Percentiles rank a stretch among this genome's conserved stretches.
Evolutionary conservation across 371 early-diverging fungal species (phyloP).

Genomic region (Syncephalastrum monosporum): DNA sequence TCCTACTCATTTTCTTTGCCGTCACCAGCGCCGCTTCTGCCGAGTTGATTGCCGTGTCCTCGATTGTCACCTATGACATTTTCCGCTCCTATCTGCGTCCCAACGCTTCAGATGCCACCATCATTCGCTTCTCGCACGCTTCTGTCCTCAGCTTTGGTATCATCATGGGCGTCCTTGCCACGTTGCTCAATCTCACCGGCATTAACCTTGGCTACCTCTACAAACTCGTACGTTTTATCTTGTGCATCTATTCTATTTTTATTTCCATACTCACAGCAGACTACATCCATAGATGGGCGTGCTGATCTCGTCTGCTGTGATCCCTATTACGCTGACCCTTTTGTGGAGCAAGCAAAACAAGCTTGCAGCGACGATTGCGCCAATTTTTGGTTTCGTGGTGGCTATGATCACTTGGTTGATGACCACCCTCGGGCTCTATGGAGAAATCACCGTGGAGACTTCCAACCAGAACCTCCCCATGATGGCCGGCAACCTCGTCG

Average conservation of each 20-base stretch:
- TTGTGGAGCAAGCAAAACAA: constrained; percentile 65
- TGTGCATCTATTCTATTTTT: too few relatives aligned
- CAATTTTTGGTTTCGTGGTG: constrained; percentile 50
- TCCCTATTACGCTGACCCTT: constrained; percentile 62
- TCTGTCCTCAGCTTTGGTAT: constrained; percentile 60
- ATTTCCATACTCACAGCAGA: neutral
- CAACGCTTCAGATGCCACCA: constrained; percentile 53
- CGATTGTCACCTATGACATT: constrained; percentile 68
- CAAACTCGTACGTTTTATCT: constrained; percentile 26
- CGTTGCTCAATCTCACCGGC: constrained; percentile 58
- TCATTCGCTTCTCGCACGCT: constrained; percentile 59
- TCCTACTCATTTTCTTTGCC: constrained; percentile 71
- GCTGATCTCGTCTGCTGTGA: constrained; percentile 61
- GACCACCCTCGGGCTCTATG: constrained; percentile 51
- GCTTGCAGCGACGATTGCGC: constrained; percentile 52
- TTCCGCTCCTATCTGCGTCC: constrained; percentile 69
- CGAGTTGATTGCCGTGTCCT: constrained; percentile 70
- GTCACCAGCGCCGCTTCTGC: constrained; percentile 70
- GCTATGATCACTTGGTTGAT: constrained; percentile 65
- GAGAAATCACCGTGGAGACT: constrained; percentile 51
- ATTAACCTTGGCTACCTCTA: constrained; percentile 68
- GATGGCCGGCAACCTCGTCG: constrained; percentile 67
- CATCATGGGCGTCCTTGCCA: constrained; percentile 65
- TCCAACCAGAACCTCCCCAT: constrained; percentile 67
- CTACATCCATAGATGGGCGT: constrained; percentile 57